These are phyloP conservation scores for Erodium trifolium DNA, from an alignment of 441 rosid species.

Conservation along the genomic window DNA sequence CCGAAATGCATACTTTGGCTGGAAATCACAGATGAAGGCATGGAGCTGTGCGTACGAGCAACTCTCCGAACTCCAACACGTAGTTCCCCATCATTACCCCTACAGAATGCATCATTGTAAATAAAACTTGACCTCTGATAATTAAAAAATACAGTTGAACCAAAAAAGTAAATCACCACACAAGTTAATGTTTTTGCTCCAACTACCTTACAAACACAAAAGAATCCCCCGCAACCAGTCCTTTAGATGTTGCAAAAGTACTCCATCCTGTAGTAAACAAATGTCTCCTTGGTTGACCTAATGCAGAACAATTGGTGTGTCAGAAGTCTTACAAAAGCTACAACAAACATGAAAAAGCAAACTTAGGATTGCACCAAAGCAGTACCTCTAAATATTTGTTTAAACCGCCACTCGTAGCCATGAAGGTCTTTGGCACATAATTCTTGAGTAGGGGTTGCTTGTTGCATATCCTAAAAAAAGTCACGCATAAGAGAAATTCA, in stretches of 20 bases:
- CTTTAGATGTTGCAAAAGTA: constrained; percentile 81
- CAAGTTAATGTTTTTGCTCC: not conserved
- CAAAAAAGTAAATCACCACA: not conserved
- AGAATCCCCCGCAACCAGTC: constrained; percentile 84
- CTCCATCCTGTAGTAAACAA: constrained; percentile 98
- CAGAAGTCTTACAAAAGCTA: not conserved
- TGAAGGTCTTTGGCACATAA: constrained; percentile 74
- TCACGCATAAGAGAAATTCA: not conserved
- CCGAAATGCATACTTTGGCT: constrained; percentile 98
- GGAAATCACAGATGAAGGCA: constrained; percentile 89
- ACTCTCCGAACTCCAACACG: constrained; percentile 78
- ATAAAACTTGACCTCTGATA: constrained; percentile 11
- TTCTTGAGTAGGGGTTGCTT: constrained; percentile 79
- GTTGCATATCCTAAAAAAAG: constrained; percentile 67
- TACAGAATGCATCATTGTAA: constrained; percentile 21
- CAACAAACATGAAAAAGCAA: not conserved
- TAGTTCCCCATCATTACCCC: constrained; percentile 64
- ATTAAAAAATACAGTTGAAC: not conserved
- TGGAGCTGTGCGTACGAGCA: constrained; percentile 52
- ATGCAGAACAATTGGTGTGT: not conserved
- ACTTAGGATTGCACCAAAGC: not conserved
- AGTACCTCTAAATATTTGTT: constrained; percentile 89
- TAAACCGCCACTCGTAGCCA: constrained; percentile 82
- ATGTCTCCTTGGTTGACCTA: constrained; percentile 94
- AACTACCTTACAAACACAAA: constrained; percentile 81